phyloP scores from a whole-genome alignment of 2,329 filamentous ascomycete genomes.

The Tolypocladium ovalisporum region DNA sequence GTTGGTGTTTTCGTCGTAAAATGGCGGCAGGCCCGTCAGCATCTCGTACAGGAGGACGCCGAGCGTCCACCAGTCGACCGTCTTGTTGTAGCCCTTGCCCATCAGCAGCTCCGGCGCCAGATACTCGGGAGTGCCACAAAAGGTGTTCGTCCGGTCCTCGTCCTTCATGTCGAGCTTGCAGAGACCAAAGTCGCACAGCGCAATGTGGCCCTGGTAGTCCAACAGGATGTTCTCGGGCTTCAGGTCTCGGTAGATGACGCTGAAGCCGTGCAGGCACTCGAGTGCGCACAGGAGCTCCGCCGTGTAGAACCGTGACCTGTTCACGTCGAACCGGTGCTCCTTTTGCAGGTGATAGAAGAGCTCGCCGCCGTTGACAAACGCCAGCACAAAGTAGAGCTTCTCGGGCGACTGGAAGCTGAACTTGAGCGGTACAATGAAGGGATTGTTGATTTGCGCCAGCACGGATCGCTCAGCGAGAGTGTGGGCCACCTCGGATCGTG shows the following conservation, averaged over 20 bases:
- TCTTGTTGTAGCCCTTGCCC: constrained; percentile 94
- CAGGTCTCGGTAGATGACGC: constrained; percentile 79
- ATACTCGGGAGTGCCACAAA: constrained; percentile 96
- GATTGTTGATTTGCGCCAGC: constrained; percentile 98
- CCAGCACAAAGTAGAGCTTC: constrained; percentile 93
- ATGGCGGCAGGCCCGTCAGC: constrained; percentile 92
- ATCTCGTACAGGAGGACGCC: constrained; percentile 97
- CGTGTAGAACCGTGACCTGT: constrained; percentile 92
- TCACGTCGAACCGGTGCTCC: constrained; percentile 96
- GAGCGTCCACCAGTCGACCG: constrained; percentile 98
- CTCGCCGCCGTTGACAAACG: constrained; percentile 96
- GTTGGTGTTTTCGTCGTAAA: constrained; percentile 98
- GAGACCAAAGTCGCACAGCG: constrained; percentile 92
- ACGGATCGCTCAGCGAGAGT: constrained; percentile 96
- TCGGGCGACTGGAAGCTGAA: constrained; percentile 99
- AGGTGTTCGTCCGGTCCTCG: constrained; percentile 95
- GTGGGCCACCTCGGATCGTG: constrained; percentile 91
- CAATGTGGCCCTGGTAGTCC: constrained; percentile 96
- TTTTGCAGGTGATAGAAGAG: constrained; percentile 95
- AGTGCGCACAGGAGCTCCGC: constrained; percentile 91
- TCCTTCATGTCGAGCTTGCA: constrained; percentile 99
- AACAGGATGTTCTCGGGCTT: constrained; percentile 90
- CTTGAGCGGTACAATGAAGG: constrained; percentile 96
- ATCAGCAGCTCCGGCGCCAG: constrained; percentile 87
- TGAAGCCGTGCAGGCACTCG: constrained; percentile 95